Conservation (phyloP, 345 rosid genomes). For the Aegle marmelos region DNA sequence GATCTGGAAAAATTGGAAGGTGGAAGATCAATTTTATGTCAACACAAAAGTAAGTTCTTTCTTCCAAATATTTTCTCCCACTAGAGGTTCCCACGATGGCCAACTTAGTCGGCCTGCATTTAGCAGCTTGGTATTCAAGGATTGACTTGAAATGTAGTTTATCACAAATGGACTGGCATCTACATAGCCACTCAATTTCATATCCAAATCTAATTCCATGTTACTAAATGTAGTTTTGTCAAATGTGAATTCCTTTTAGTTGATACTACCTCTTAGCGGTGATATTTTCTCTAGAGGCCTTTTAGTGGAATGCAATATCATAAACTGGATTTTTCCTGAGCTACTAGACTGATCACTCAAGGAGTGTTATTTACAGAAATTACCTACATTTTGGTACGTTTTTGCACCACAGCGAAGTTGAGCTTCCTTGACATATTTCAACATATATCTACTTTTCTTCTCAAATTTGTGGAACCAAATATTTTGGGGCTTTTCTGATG, state of each 20-base stretch:
- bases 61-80: not conserved
- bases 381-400: not conserved
- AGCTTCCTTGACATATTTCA: not conserved
- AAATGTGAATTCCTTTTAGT: conserved; percentile 1
- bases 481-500: not conserved
- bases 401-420: not conserved
- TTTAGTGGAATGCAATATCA: not conserved
- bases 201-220: not conserved
- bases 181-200: not conserved
- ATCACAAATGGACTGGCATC: not conserved
- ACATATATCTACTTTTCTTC: not conserved
- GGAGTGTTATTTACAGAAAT: not conserved
- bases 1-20: conserved; percentile 91
- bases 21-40: conserved; percentile 96
- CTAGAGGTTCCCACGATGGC: not conserved
- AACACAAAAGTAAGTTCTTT: conserved; percentile 64
- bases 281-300: not conserved
- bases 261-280: not conserved
- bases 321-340: not conserved
- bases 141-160: not conserved
- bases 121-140: not conserved
- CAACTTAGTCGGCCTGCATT: not conserved
- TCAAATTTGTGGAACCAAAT: not conserved
- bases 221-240: not conserved
- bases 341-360: not conserved